Evolutionary conservation across 2,329 filamentous ascomycete genomes (phyloP).

Genomic region (Xylaria sp.): DNA sequence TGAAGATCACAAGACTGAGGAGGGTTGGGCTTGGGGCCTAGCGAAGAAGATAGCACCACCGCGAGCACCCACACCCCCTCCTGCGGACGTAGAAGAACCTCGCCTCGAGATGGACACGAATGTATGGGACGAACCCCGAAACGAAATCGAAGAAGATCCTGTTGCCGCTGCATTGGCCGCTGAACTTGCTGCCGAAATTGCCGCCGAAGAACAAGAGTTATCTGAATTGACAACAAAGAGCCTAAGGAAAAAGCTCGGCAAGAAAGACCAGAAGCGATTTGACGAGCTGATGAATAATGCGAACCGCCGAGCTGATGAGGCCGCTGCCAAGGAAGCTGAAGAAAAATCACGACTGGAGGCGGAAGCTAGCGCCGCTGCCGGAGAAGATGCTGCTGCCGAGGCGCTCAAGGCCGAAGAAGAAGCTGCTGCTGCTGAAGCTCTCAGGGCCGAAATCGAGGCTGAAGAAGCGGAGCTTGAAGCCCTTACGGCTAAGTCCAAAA

Average conservation of each 20-base stretch:
- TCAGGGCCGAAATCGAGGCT: constrained; percentile 28
- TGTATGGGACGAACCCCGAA: constrained; percentile 46
- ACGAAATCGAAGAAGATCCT: constrained; percentile 54
- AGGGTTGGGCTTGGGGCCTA: constrained; percentile 58
- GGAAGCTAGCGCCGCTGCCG: constrained; percentile 40
- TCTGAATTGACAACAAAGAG: constrained; percentile 48
- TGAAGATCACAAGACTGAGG: constrained; percentile 58
- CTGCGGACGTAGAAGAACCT: constrained; percentile 54
- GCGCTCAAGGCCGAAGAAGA: constrained; percentile 41
- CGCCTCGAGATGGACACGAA: constrained; percentile 51
- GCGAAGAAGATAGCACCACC: constrained; percentile 58
- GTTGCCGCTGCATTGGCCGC: constrained; percentile 46
- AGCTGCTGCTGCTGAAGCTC: constrained; percentile 31
- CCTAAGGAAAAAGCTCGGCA: constrained; percentile 47
- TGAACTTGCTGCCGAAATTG: constrained; percentile 55
- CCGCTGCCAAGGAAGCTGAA: constrained; percentile 54
- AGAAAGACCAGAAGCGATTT: constrained; percentile 49
- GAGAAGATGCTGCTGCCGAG: constrained; percentile 39
- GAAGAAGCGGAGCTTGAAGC: constrained; percentile 27
- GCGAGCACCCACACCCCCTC: constrained; percentile 61
- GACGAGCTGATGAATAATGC: constrained; percentile 52
- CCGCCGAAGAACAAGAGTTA: constrained; percentile 55
- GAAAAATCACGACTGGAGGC: constrained; percentile 49
- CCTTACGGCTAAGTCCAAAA: constrained; percentile 19
- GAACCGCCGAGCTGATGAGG: constrained; percentile 48